Percentiles rank a stretch among this genome's conserved stretches.
Evolutionary conservation across 1,284 basidiomycete genomes (phyloP).

Genomic region (Marasmius tenuissimus): DNA sequence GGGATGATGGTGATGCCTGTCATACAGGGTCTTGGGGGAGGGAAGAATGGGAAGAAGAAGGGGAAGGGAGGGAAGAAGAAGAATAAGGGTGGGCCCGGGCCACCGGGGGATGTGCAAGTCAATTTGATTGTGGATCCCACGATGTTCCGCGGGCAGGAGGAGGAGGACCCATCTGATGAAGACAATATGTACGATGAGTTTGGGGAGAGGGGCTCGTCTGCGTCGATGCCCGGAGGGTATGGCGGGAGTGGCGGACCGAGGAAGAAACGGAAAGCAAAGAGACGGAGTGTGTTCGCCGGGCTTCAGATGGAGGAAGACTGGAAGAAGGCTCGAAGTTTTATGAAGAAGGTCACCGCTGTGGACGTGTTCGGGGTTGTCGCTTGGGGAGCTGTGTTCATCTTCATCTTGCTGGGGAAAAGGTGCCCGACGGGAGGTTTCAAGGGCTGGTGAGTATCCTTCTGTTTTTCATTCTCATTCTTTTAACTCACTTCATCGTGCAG

Average conservation of each 20-base stretch:
- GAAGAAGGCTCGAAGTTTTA: conserved; percentile 52
- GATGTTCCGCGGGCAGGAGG: conserved; percentile 44
- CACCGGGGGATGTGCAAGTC: conserved; percentile 54
- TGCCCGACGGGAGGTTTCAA: conserved; percentile 61
- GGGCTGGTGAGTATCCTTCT: conserved; percentile 52
- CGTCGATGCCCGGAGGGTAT: conserved; percentile 27
- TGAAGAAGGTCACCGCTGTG: conserved; percentile 50
- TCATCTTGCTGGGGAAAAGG: conserved; percentile 57
- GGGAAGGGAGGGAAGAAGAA: conserved; percentile 32
- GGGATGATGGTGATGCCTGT: conserved; percentile 72
- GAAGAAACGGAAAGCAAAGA: conserved; percentile 24
- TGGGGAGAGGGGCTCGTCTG: conserved; percentile 6
- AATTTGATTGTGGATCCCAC: conserved; percentile 71
- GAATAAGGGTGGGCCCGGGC: conserved; percentile 27
- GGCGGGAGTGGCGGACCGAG: conserved; percentile 7
- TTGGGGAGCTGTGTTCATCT: conserved; percentile 61
- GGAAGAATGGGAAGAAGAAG: conserved; percentile 37
- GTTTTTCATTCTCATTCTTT: not conserved
- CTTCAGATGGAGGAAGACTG: conserved; percentile 65
- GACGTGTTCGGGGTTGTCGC: conserved; percentile 50
- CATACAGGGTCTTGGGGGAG: conserved; percentile 36
- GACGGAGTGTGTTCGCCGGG: conserved; percentile 56
- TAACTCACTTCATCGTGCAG: conserved; percentile 30
- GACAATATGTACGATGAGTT: conserved; percentile 27
- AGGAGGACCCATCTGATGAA: conserved; percentile 33